These are phyloP conservation scores for Quercus cerris DNA, from an alignment of 306 rosid genomes.

Conservation along the genomic window DNA sequence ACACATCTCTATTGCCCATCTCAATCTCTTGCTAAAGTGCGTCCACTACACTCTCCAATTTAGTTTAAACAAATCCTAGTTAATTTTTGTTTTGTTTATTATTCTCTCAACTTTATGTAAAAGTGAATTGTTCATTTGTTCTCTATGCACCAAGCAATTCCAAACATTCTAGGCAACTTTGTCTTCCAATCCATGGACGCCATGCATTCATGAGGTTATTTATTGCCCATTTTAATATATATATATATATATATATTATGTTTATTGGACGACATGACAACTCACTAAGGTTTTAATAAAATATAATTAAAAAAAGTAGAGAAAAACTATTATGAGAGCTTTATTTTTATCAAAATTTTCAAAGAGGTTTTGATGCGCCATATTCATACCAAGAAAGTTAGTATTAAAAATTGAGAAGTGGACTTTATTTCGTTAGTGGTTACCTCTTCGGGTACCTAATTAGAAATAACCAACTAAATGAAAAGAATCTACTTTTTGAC, in stretches of 20 bases:
- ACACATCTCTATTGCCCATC: slow-evolving; percentile 35
- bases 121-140: not conserved
- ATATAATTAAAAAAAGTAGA: too few relatives aligned
- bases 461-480: too few relatives aligned
- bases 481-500: too few relatives aligned
- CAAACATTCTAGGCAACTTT: not conserved
- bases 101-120: not conserved
- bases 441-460: too few relatives aligned
- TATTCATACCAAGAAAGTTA: too few relatives aligned
- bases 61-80: not conserved
- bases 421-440: too few relatives aligned
- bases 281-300: too few relatives aligned
- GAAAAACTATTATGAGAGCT: too few relatives aligned
- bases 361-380: too few relatives aligned
- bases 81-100: not conserved
- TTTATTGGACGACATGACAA: too few relatives aligned
- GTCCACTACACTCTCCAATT: slow-evolving; percentile 25
- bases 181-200: not conserved
- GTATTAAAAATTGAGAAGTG: too few relatives aligned
- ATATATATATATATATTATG: not conserved
- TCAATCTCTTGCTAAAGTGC: slow-evolving; percentile 16
- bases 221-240: not conserved
- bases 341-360: too few relatives aligned
- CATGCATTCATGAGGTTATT: not conserved
- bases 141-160: not conserved